Percentiles rank a stretch among this genome's conserved stretches.
phyloP scores from a whole-genome alignment of 352 stramenopile genomes.

The Globisporangium sylvaticum region DNA sequence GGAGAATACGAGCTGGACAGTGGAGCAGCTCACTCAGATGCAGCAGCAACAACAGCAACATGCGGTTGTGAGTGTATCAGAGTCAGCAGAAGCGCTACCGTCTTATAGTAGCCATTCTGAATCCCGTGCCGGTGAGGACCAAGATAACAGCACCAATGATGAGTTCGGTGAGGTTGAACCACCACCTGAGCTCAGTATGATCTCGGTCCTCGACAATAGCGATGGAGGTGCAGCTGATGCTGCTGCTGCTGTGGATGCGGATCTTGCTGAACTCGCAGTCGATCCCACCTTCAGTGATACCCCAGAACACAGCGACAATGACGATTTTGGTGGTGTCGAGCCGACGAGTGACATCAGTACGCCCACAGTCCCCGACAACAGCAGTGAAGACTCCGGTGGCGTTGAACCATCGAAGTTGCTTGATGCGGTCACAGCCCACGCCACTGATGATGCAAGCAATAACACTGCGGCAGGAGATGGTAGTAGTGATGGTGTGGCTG shows the following conservation, averaged over 20 bases:
- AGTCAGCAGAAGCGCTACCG: background rate
- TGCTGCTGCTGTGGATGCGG: too few species aligned
- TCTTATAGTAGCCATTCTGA: background rate
- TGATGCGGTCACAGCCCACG: background rate
- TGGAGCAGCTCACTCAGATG: background rate
- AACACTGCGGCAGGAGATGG: background rate
- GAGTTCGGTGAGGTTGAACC: too few species aligned
- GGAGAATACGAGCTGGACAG: slow-evolving; percentile 1
- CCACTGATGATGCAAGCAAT: background rate
- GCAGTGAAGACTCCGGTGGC: background rate
- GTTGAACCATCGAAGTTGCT: background rate
- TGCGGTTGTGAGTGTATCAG: background rate
- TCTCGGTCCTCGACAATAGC: too few species aligned
- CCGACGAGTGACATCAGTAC: background rate
- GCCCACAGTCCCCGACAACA: background rate
- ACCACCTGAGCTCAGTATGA: too few species aligned
- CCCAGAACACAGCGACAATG: background rate
- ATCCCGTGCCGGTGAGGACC: too few species aligned
- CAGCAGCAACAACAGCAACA: slow-evolving; percentile 6
- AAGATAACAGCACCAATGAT: too few species aligned
- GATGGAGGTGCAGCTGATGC: too few species aligned
- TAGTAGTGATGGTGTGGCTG: background rate
- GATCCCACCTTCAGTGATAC: background rate
- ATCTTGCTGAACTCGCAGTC: too few species aligned
- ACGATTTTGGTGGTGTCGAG: background rate